Conservation (phyloP, 495 filamentous ascomycete genomes). For the Aspergillus panamensis region DNA sequence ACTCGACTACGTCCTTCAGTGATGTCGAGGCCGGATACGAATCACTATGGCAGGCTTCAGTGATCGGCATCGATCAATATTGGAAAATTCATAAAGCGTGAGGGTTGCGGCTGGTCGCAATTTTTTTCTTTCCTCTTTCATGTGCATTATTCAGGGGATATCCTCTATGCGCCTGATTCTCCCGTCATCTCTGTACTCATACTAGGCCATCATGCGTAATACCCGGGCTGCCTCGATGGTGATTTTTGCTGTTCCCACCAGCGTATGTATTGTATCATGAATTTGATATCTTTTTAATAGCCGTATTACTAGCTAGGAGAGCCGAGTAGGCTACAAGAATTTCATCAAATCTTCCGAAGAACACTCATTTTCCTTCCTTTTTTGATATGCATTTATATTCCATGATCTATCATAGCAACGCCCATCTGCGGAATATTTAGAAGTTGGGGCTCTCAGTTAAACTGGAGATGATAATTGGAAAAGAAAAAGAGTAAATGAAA, state of each 20-base stretch:
- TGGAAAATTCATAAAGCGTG: too few relatives aligned
- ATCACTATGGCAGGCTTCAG: too few relatives aligned
- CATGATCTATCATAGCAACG: too few relatives aligned
- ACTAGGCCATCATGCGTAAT: constrained; percentile 10
- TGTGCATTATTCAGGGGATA: not conserved
- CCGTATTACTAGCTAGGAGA: not conserved
- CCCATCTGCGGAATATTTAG: too few relatives aligned
- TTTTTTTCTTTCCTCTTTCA: not conserved
- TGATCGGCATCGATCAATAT: too few relatives aligned
- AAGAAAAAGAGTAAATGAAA: not conserved
- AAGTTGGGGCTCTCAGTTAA: too few relatives aligned
- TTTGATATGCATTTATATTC: too few relatives aligned
- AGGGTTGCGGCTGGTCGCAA: too few relatives aligned
- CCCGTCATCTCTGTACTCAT: not conserved
- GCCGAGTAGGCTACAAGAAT: not conserved
- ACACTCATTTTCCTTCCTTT: too few relatives aligned
- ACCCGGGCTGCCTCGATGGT: not conserved
- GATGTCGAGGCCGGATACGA: too few relatives aligned
- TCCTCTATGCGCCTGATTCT: not conserved
- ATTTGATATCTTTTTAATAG: constrained; percentile 1
- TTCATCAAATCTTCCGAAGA: not conserved
- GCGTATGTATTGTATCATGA: not conserved
- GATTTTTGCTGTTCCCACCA: not conserved
- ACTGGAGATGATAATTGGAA: too few relatives aligned
- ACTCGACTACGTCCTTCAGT: too few relatives aligned